Base-by-base conservation (phyloP, 495 filamentous ascomycete genomes). In the Aspergillus bridgeri region DNA sequence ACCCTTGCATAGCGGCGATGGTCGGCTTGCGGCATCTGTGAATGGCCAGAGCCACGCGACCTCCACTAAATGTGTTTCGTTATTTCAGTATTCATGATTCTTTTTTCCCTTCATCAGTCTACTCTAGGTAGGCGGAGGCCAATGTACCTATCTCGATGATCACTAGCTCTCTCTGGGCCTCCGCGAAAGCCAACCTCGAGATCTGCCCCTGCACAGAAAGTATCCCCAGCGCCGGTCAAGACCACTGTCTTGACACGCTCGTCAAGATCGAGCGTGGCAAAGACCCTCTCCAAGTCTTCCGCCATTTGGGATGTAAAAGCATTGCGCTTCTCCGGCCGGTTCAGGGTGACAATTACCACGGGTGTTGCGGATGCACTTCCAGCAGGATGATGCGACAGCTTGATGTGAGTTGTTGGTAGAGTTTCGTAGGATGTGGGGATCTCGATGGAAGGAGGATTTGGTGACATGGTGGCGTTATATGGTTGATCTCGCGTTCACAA, bases 141-240 rank as follows among this genome's bases (percentile, higher is more conserved):
- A 29, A 52, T 65, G 19, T 59, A 80, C 79, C 77, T 75, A 65
- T 81, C 78, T 29, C 79, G 66, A 58, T 82, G 75, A 50, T 79
- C 73, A 9, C 60, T 43, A 45, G 66, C 58, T 65, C 70, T 64
- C 57, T 79, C 71, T 24, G 51, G 43, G 8, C 59, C 63, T 13
- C 59, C 79, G 65, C 43, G 48, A 60, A 83, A 78, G 5, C 77
- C 81, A 33, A 71, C 70, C n/a, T 83, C 78, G n/a, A 87, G 66
- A 68, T 88, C 86, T 23, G 83, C 83, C n/a, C 86, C 84, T 8
- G 83, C 83, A 62, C 84, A 87, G 69, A 86, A 89, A 25, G 81
- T 82, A 54, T 73, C 73, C 20, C 83, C 83, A n/a, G 72, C 64
- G 42, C 84, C 83, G 0, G 85, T 86, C 13, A 88, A 60, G 6